Evolutionary conservation across 192 early-diverging fungal genomes (phyloP).

Genomic region (Umbelopsis vinacea): DNA sequence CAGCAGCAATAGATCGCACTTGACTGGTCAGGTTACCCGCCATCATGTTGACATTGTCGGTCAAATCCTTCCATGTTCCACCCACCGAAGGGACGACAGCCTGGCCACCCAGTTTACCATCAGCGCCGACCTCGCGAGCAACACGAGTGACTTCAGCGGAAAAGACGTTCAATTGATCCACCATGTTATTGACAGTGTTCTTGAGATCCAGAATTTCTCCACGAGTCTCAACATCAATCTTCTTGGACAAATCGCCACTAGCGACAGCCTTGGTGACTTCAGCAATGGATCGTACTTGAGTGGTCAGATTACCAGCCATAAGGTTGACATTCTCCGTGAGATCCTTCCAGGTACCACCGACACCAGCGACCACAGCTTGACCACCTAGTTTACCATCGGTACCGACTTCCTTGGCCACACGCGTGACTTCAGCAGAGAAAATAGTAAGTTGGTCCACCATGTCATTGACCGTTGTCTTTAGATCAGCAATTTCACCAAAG

Average conservation of each 20-base stretch:
- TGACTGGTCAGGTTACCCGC: conserved; percentile 68
- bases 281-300: conserved; percentile 66
- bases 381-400: conserved; percentile 61
- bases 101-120: conserved; percentile 72
- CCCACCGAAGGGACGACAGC: conserved; percentile 64
- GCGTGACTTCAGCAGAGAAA: conserved; percentile 64
- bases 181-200: conserved; percentile 67
- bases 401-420: conserved; percentile 66
- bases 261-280: conserved; percentile 64
- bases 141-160: conserved; percentile 74
- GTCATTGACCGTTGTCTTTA: conserved; percentile 69
- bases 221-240: conserved; percentile 49
- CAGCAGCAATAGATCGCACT: conserved; percentile 68
- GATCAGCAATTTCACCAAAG: conserved; percentile 67
- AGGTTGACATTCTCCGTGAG: conserved; percentile 70
- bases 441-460: conserved; percentile 69
- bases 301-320: conserved; percentile 68
- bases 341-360: conserved; percentile 67
- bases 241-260: conserved; percentile 57
- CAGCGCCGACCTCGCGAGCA: conserved; percentile 70
- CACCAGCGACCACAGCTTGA: conserved; percentile 52
- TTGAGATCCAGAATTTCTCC: conserved; percentile 67
- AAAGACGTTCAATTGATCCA: conserved; percentile 68
- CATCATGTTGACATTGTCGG: conserved; percentile 79
- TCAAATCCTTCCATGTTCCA: conserved; percentile 76